A percentile compares a stretch with the other conserved stretches of the same genome.
Conservation (phyloP, 352 stramenopile genomes). For the Pythium rhizo-oryzae region DNA sequence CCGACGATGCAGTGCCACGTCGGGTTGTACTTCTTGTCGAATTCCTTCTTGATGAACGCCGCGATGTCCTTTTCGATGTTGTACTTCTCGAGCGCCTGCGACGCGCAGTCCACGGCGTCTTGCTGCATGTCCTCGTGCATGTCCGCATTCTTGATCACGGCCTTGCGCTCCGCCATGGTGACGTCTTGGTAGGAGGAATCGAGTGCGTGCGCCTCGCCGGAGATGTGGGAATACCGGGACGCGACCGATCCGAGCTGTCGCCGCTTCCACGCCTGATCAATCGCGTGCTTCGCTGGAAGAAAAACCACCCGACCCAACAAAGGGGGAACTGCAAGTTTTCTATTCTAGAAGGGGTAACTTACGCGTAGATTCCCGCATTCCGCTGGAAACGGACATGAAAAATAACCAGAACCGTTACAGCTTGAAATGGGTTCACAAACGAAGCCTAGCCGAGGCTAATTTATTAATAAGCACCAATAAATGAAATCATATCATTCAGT, state of each 20-base stretch:
- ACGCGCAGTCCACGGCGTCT: slow-evolving; percentile 98
- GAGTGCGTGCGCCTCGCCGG: neutral
- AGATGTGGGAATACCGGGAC: slow-evolving; percentile 1
- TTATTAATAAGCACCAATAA: no score
- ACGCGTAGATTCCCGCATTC: neutral
- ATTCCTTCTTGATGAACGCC: slow-evolving; percentile 93
- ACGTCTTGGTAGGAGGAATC: slow-evolving; percentile 15
- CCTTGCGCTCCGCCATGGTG: slow-evolving; percentile 94
- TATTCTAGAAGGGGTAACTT: slow-evolving; percentile 13
- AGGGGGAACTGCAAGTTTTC: slow-evolving; percentile 9
- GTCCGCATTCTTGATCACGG: slow-evolving; percentile 99
- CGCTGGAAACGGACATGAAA: slow-evolving; percentile 4
- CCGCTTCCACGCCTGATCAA: neutral
- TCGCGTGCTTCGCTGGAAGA: neutral
- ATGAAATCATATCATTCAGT: no score
- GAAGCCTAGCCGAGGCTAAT: neutral
- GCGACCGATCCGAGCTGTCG: neutral
- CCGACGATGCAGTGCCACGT: slow-evolving; percentile 96
- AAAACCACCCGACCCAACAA: neutral
- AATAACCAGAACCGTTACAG: slow-evolving; percentile 10
- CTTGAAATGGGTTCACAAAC: neutral
- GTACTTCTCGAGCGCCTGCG: slow-evolving; percentile 98
- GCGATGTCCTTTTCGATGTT: slow-evolving; percentile 99
- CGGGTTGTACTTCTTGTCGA: slow-evolving; percentile 93
- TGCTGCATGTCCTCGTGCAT: slow-evolving; percentile 99